Evolutionary conservation across 768 basidiomycete species (phyloP).

Genomic region (Crassisporium funariophilum): DNA sequence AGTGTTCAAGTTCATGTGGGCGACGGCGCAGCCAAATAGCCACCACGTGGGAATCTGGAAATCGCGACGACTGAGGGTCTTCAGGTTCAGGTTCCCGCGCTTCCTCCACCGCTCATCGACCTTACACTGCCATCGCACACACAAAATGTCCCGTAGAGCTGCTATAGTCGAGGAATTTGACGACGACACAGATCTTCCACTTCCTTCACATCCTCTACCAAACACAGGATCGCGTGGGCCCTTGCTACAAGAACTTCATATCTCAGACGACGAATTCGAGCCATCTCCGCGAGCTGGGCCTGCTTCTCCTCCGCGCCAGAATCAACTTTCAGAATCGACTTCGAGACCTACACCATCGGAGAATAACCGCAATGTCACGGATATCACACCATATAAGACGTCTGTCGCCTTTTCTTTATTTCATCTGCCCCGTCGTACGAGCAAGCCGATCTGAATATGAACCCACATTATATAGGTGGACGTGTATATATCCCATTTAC

Average conservation of each 20-base stretch:
- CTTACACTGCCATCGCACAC: constrained; percentile 9
- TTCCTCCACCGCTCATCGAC: not conserved
- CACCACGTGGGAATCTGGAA: constrained; percentile 21
- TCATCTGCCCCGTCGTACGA: not conserved
- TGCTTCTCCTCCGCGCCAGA: constrained; percentile 50
- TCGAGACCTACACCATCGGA: constrained; percentile 25
- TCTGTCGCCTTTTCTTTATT: constrained; percentile 38
- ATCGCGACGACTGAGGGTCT: not conserved
- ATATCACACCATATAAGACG: constrained; percentile 86
- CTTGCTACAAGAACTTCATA: constrained; percentile 72
- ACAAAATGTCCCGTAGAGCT: constrained; percentile 66
- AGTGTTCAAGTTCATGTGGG: not conserved
- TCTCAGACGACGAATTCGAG: constrained; percentile 53
- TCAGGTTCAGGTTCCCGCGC: not conserved
- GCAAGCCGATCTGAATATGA: constrained; percentile 16
- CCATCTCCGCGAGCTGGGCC: constrained; percentile 49
- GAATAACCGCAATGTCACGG: constrained; percentile 51
- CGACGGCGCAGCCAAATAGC: no score
- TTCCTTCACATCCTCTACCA: constrained; percentile 68
- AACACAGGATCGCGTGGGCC: constrained; percentile 72
- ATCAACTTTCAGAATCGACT: constrained; percentile 20
- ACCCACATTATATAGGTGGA: constrained; percentile 64
- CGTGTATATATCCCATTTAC: constrained; percentile 95
- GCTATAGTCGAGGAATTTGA: constrained; percentile 83
- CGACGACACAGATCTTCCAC: constrained; percentile 91